A percentile compares a stretch with the other conserved stretches of the same genome.
Evolutionary conservation across 148 eudicot genomes (phyloP).

Genomic region (Rhododendron molle): DNA sequence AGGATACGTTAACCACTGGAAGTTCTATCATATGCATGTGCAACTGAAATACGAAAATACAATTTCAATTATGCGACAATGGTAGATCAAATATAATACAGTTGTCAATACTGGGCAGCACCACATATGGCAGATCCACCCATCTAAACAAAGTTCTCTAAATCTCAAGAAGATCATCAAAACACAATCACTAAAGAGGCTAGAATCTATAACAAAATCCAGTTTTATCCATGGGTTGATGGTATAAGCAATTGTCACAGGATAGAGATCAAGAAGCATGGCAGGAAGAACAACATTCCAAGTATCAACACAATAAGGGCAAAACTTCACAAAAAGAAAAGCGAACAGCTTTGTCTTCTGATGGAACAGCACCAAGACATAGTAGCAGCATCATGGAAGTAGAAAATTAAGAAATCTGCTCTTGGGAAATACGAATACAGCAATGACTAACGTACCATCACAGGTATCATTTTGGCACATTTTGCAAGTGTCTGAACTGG

Average conservation of each 20-base stretch:
- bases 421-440: background rate
- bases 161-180: background rate
- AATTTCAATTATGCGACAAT: background rate
- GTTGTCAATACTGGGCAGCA: background rate
- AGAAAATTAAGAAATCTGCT: background rate
- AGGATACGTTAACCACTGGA: background rate
- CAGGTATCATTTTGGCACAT: conserved; percentile 99
- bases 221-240: background rate
- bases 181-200: background rate
- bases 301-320: background rate
- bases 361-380: background rate
- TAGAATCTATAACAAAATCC: background rate
- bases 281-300: background rate
- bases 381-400: background rate
- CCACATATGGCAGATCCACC: background rate
- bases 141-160: background rate
- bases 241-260: background rate
- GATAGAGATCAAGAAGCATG: background rate
- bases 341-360: background rate
- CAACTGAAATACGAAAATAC: background rate
- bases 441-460: conserved; percentile 61
- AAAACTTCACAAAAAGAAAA: background rate
- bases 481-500: conserved; percentile 96
- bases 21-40: background rate
- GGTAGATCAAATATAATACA: background rate